Evolutionary conservation across 225 moss, liverwort and hornwort species (phyloP).

Genomic region (Bryoerythrophyllum caledonicum): DNA sequence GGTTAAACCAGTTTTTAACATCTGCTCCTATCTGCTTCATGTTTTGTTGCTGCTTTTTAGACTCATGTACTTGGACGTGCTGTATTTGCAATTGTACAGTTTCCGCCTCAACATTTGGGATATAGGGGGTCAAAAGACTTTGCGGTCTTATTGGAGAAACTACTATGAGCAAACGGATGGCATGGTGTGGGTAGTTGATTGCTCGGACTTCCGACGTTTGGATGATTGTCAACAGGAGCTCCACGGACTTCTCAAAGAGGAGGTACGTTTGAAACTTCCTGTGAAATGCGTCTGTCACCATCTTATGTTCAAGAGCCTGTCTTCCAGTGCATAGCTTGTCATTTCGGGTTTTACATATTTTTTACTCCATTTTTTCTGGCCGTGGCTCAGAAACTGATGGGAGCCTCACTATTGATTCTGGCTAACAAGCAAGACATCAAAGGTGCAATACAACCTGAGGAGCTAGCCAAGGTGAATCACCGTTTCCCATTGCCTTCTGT

Average conservation of each 20-base stretch:
- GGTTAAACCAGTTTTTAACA: not conserved
- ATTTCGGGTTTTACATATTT: slow-evolving; percentile 3
- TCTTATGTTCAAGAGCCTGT: not conserved
- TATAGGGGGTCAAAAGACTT: slow-evolving; percentile 94
- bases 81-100: slow-evolving; percentile 40
- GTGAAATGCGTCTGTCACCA: slow-evolving; percentile 2
- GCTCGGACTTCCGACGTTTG: slow-evolving; percentile 84
- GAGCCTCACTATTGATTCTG: slow-evolving; percentile 83
- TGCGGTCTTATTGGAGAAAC: slow-evolving; percentile 96
- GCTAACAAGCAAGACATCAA: slow-evolving; percentile 98
- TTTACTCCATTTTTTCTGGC: slow-evolving; percentile 4
- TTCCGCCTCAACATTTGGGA: slow-evolving; percentile 99
- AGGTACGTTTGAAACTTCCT: slow-evolving; percentile 44
- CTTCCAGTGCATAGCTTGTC: slow-evolving; percentile 3
- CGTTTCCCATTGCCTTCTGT: not conserved
- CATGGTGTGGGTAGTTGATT: slow-evolving; percentile 98
- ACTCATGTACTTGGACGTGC: not conserved
- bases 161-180: slow-evolving; percentile 99
- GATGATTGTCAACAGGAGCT: slow-evolving; percentile 91
- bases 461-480: slow-evolving; percentile 72
- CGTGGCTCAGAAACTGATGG: slow-evolving; percentile 77
- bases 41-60: not conserved
- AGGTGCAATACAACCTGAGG: slow-evolving; percentile 80
- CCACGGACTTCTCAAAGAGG: slow-evolving; percentile 89
- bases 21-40: not conserved